A percentile compares a stretch with the other conserved stretches of the same genome.
phyloP scores from a whole-genome alignment of 768 basidiomycete species.

The Russula virescens region DNA sequence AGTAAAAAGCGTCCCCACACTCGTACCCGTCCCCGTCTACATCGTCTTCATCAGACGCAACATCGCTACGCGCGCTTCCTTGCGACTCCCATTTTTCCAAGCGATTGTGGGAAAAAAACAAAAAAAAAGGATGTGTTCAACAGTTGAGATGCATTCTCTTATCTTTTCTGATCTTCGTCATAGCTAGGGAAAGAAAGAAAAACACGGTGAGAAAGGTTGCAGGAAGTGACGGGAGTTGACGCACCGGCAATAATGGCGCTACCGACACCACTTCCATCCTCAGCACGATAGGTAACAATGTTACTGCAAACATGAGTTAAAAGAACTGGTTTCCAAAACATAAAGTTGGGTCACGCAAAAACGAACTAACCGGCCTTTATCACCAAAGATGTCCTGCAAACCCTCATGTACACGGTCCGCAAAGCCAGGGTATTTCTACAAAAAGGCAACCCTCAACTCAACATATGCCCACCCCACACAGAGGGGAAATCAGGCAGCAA shows the following conservation, averaged over 20 bases:
- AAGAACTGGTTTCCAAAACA: no score
- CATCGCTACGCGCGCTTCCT: no score
- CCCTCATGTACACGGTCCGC: constrained; percentile 91
- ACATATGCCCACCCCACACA: not conserved
- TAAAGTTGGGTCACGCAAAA: not conserved
- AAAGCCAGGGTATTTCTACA: constrained; percentile 95
- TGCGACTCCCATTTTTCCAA: not conserved
- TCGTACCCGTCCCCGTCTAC: not conserved
- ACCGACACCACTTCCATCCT: constrained; percentile 91
- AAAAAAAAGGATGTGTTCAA: constrained; percentile 29
- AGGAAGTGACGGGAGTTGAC: constrained; percentile 24
- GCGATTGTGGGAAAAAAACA: not conserved
- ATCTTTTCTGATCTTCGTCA: constrained; percentile 81
- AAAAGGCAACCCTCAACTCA: not conserved
- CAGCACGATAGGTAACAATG: constrained; percentile 77
- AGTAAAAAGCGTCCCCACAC: not conserved
- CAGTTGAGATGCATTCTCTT: constrained; percentile 51
- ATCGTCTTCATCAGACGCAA: no score
- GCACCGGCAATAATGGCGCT: constrained; percentile 90
- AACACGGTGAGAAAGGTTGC: not conserved
- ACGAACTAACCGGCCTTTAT: constrained; percentile 75
- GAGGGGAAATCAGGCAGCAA: not conserved
- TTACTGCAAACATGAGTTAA: constrained; percentile 37
- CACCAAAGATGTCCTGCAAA: constrained; percentile 90
- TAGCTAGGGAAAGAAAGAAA: constrained; percentile 44